These are phyloP conservation scores for Sarcomyxa edulis DNA, from an alignment of 768 basidiomycete genomes.

Conservation along the genomic window DNA sequence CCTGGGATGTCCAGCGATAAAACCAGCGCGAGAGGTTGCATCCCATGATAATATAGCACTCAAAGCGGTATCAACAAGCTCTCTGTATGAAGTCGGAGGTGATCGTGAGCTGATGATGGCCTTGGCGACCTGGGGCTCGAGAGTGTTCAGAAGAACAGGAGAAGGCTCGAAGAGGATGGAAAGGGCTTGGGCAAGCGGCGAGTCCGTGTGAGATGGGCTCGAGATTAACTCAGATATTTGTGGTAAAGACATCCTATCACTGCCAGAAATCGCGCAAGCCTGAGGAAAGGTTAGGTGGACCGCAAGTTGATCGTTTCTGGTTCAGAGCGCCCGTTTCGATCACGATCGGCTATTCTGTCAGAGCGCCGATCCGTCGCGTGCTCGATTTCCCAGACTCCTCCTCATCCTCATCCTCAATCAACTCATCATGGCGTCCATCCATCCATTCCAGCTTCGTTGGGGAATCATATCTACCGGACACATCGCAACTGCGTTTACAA, in stretches of 20 bases:
- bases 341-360: not conserved
- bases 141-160: constrained; percentile 37
- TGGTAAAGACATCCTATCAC: constrained; percentile 25
- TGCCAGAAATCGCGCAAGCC: too few species aligned
- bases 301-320: constrained; percentile 2
- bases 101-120: constrained; percentile 14
- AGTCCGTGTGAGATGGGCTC: constrained; percentile 23
- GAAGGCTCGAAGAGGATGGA: constrained; percentile 49
- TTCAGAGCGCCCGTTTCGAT: not conserved
- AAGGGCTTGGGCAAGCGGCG: constrained; percentile 27
- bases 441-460: constrained; percentile 49
- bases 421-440: too few species aligned
- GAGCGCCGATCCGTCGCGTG: constrained; percentile 5
- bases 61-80: constrained; percentile 53
- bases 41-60: constrained; percentile 49
- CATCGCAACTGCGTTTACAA: constrained; percentile 65
- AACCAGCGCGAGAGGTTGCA: constrained; percentile 43
- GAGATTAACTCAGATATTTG: constrained; percentile 24
- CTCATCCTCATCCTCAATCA: too few species aligned
- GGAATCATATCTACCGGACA: constrained; percentile 82
- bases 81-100: constrained; percentile 35
- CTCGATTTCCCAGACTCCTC: constrained; percentile 2
- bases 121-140: constrained; percentile 45
- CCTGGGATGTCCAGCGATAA: constrained; percentile 82
- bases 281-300: too few species aligned